Evolutionary conservation across 805 yeast species (phyloP).

Genomic region (Wickerhamiella domercqiae): DNA sequence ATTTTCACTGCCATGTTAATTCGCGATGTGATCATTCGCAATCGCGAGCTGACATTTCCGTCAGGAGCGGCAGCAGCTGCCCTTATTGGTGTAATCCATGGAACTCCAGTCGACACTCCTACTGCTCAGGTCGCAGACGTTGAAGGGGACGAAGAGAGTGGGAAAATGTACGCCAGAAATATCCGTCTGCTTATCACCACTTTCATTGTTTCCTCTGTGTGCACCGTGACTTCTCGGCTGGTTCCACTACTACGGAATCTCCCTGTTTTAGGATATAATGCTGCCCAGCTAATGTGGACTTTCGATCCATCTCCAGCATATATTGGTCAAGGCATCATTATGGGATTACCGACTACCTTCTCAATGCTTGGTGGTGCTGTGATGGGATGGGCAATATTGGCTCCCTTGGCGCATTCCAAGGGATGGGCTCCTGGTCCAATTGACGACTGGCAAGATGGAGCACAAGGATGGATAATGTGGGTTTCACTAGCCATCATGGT

Average conservation of each 20-base stretch:
- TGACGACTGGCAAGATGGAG: conserved; percentile 86
- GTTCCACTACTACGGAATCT: conserved; percentile 46
- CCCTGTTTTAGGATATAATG: conserved; percentile 57
- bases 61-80: conserved; percentile 96
- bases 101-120: conserved; percentile 27
- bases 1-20: conserved; percentile 88
- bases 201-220: conserved; percentile 51
- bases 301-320: conserved; percentile 96
- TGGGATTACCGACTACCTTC: conserved; percentile 86
- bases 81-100: conserved; percentile 72
- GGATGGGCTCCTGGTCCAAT: conserved; percentile 87
- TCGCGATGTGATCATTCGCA: conserved; percentile 71
- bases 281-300: conserved; percentile 67
- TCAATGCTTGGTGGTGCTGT: conserved; percentile 84
- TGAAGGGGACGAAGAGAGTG: conserved; percentile 10
- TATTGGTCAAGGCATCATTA: conserved; percentile 92
- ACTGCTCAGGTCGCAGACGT: conserved; percentile 9
- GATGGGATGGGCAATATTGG: conserved; percentile 85
- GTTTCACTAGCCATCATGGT: conserved; percentile 85
- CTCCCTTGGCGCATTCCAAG: conserved; percentile 52
- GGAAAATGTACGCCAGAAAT: conserved; percentile 29
- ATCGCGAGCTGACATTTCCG: conserved; percentile 80
- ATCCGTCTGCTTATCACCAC: conserved; percentile 44
- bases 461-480: conserved; percentile 98
- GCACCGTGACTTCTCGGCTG: conserved; percentile 54